Evolutionary conservation across 768 basidiomycete species (phyloP), one percentile per base, ranked within the genome.

Genomic region (Kwoniella bestiolae): DNA sequence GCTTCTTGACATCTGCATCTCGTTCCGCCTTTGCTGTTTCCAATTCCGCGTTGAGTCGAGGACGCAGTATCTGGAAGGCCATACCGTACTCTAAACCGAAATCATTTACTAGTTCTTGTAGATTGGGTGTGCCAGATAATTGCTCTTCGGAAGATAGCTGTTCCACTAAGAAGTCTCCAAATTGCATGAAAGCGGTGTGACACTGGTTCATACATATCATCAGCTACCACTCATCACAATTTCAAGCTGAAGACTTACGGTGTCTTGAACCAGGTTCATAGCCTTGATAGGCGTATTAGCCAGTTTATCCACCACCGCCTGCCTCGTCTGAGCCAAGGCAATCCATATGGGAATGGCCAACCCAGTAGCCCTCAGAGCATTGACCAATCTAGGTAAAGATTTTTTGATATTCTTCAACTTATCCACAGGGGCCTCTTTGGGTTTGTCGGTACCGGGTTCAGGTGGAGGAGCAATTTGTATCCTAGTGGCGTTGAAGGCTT

Each of bases 31-130:
- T 67, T 5, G 51, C 59, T 32, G 51, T 55, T 14, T 70, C 66
- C 50, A 78, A 35, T 51, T 74, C 63, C 2, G 77, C 72, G 26
- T 72, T 68, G n/a, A 78, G 59, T 51, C 76, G 72, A 2, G 95
- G 94, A 16, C 96, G 87, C 41, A 92, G 86, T 63, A 98, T 89
- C 77, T 94, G 92, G 91, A 98, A 96, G 58, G 93, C 92, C 61
- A 96, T 89, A 12, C 91, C 87, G 38, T 90, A 87, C 64, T 88
- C 87, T 49, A 99, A 87, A 6, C 90, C 91, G 80, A 90, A 98
- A 41, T 85, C 84, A 56, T 86, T 84, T 57, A 88, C 88, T 8
- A 98, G 85, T 29, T 91, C 89, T 1, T 83, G 82, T 9, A 96
- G 83, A 18, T 90, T 82, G 4, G 95, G 94, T 5, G 94, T 82